Conservation (phyloP, 306 rosid genomes). For the Quercus cerris region DNA sequence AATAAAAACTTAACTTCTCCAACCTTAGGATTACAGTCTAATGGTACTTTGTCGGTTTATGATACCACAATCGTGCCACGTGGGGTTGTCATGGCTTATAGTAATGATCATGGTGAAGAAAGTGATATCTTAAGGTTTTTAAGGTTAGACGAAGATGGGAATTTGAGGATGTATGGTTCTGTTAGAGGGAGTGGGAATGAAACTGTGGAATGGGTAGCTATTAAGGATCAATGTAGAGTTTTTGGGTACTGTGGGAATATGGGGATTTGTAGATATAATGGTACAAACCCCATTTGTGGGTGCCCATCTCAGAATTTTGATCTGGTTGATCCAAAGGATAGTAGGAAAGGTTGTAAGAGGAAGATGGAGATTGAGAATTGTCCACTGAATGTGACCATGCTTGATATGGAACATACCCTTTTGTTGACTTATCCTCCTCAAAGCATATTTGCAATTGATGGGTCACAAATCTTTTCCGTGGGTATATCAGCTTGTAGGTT, state of each 20-base stretch:
- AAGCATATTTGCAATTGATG: neutral
- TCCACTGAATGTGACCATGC: slow-evolving; percentile 42
- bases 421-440: slow-evolving; percentile 53
- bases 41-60: slow-evolving; percentile 45
- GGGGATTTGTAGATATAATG: slow-evolving; percentile 66
- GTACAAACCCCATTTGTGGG: slow-evolving; percentile 44
- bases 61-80: slow-evolving; percentile 29
- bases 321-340: slow-evolving; percentile 48
- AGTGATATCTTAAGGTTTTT: slow-evolving; percentile 43
- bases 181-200: slow-evolving; percentile 33
- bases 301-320: slow-evolving; percentile 72
- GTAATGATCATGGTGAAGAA: slow-evolving; percentile 55
- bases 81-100: slow-evolving; percentile 44
- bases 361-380: slow-evolving; percentile 41
- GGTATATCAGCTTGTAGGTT: slow-evolving; percentile 41
- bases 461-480: slow-evolving; percentile 23
- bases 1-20: slow-evolving; percentile 43
- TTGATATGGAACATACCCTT: slow-evolving; percentile 41
- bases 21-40: slow-evolving; percentile 27
- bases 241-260: slow-evolving; percentile 68
- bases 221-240: slow-evolving; percentile 59
- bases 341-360: slow-evolving; percentile 61
- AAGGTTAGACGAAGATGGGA: slow-evolving; percentile 67
- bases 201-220: slow-evolving; percentile 58
- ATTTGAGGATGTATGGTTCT: slow-evolving; percentile 58